Evolutionary conservation across 139 green algal species (phyloP).

Genomic region (Tetraselmis chui): DNA sequence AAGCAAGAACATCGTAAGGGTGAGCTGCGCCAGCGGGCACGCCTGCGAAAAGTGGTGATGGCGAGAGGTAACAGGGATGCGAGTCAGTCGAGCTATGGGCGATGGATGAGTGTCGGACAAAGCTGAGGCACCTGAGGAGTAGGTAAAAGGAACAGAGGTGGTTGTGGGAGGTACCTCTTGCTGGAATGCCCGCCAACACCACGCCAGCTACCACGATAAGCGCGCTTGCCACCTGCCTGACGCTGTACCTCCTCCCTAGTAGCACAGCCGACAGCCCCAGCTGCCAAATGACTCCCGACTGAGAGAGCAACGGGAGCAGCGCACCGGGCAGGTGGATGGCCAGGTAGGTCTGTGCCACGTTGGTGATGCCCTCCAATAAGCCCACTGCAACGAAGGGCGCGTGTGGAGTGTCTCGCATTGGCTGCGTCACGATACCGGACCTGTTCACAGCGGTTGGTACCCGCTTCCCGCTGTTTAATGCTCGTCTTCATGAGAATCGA

Average conservation of each 20-base stretch:
- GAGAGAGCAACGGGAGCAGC: background rate
- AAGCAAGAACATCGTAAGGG: background rate
- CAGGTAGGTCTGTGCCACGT: background rate
- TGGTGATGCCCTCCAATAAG: background rate
- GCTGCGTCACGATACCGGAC: background rate
- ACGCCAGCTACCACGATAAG: background rate
- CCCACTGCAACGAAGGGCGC: background rate
- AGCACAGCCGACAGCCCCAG: background rate
- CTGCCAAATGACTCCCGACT: slow-evolving; percentile 1
- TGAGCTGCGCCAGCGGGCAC: background rate
- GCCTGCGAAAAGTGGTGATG: background rate
- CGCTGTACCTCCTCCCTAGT: background rate
- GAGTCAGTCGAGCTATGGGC: too few relatives aligned
- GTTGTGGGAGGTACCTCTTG: background rate
- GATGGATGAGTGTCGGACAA: too few relatives aligned
- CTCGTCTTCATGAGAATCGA: too few relatives aligned
- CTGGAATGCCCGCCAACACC: background rate
- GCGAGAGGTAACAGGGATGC: too few relatives aligned
- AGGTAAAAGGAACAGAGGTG: too few relatives aligned
- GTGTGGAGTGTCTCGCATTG: background rate
- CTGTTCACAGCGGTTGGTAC: too few relatives aligned
- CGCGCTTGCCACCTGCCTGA: background rate
- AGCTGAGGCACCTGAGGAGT: too few relatives aligned
- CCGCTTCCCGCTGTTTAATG: too few relatives aligned
- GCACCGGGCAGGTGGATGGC: background rate